Evolutionary conservation across 352 stramenopile species (phyloP).

Genomic region (Peronosclerospora sorghi): DNA sequence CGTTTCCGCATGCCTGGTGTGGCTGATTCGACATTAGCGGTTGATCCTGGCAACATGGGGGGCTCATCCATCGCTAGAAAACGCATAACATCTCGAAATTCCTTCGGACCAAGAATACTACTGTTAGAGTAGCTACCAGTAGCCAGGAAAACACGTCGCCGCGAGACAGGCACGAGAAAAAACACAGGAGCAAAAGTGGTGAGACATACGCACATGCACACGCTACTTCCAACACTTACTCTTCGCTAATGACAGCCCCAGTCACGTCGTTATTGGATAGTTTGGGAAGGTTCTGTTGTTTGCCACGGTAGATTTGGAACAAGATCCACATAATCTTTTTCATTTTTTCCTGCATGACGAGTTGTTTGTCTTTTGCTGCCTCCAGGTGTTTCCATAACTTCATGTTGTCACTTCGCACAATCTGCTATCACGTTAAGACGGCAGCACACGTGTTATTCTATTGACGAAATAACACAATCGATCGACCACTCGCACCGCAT

Average conservation of each 20-base stretch:
- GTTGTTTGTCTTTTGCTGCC: slow-evolving; percentile 75
- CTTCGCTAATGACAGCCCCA: slow-evolving; percentile 55
- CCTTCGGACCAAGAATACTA: slow-evolving; percentile 71
- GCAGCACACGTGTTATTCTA: neutral
- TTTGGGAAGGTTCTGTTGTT: slow-evolving; percentile 65
- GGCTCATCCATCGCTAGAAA: slow-evolving; percentile 82
- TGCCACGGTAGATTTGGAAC: slow-evolving; percentile 84
- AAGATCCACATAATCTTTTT: slow-evolving; percentile 89
- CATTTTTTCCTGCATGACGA: slow-evolving; percentile 87
- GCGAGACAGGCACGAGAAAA: slow-evolving; percentile 8
- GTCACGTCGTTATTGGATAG: slow-evolving; percentile 45
- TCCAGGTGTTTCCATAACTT: slow-evolving; percentile 85
- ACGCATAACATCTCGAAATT: slow-evolving; percentile 74
- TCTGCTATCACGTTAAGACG: slow-evolving; percentile 20
- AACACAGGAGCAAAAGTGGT: slow-evolving; percentile 25
- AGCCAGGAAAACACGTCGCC: slow-evolving; percentile 23
- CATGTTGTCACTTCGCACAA: slow-evolving; percentile 79
- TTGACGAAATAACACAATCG: neutral
- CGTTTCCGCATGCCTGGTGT: slow-evolving; percentile 42
- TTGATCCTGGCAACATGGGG: slow-evolving; percentile 46
- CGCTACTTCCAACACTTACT: slow-evolving; percentile 40
- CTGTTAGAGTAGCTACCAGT: slow-evolving; percentile 70
- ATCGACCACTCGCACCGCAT: slow-evolving; percentile 37
- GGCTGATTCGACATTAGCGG: slow-evolving; percentile 25
- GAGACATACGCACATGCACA: slow-evolving; percentile 5